Conservation (phyloP, 2,329 filamentous ascomycete genomes). For the Colletotrichum ledebouriae region DNA sequence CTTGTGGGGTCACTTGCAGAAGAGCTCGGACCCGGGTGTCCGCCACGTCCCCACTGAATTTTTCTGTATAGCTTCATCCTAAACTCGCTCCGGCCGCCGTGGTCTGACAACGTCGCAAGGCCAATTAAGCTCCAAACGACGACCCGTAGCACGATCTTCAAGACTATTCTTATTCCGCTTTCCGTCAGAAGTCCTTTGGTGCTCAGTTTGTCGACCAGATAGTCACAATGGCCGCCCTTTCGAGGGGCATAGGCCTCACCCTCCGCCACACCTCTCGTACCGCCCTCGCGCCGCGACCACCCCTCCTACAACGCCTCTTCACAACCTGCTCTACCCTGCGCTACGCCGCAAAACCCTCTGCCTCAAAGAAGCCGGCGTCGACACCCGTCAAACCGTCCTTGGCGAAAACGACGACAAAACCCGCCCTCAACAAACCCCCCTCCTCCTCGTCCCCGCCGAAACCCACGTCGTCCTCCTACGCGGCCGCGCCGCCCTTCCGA, state of each 20-base stretch:
- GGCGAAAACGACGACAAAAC: background rate
- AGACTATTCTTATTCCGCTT: too few species aligned
- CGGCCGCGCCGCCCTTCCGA: background rate
- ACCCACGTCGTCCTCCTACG: background rate
- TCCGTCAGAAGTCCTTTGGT: background rate
- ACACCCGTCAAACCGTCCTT: background rate
- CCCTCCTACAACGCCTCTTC: slow-evolving; percentile 30
- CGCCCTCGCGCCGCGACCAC: slow-evolving; percentile 26
- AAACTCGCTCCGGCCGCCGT: slow-evolving; percentile 1
- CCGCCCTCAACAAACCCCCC: too few species aligned
- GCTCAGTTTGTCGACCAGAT: background rate
- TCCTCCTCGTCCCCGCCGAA: background rate
- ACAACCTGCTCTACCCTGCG: slow-evolving; percentile 23
- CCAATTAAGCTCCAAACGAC: slow-evolving; percentile 20
- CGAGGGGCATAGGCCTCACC: slow-evolving; percentile 37
- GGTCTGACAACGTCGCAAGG: slow-evolving; percentile 19
- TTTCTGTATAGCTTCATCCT: slow-evolving; percentile 43
- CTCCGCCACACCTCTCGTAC: slow-evolving; percentile 28
- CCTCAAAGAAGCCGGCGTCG: slow-evolving; percentile 11
- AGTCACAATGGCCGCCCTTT: slow-evolving; percentile 31
- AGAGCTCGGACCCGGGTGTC: background rate
- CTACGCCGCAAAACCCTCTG: background rate
- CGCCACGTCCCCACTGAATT: slow-evolving; percentile 34
- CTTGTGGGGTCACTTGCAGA: background rate
- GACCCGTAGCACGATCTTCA: too few species aligned